These are phyloP conservation scores for Tremellales sp. DNA, from an alignment of 1,284 basidiomycete genomes.

Conservation along the genomic window DNA sequence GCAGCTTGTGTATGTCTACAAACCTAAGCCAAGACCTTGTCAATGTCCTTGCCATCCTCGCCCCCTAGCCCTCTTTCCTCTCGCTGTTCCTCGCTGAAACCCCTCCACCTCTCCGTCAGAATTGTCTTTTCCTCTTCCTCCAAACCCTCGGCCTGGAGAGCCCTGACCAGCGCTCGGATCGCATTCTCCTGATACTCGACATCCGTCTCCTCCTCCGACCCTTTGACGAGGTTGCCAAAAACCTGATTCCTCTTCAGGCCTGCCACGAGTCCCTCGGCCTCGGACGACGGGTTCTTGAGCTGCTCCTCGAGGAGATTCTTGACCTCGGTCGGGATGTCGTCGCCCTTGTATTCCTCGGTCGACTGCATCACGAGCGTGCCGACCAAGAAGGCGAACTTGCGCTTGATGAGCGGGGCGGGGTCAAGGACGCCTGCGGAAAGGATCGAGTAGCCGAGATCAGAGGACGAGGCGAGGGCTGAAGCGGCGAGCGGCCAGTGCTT, in stretches of 20 bases:
- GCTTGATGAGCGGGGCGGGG: slow-evolving; percentile 68
- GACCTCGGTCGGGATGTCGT: slow-evolving; percentile 44
- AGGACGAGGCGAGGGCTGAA: slow-evolving; percentile 15
- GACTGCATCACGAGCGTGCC: slow-evolving; percentile 69
- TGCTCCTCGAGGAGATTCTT: slow-evolving; percentile 28
- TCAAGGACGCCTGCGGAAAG: slow-evolving; percentile 53
- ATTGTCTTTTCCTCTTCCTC: slow-evolving; percentile 36
- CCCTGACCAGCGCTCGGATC: slow-evolving; percentile 55
- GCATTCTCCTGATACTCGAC: slow-evolving; percentile 78
- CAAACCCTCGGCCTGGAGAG: slow-evolving; percentile 40
- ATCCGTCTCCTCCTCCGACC: too few species aligned
- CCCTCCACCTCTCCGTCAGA: slow-evolving; percentile 30
- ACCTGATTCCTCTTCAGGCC: slow-evolving; percentile 56
- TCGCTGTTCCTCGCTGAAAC: slow-evolving; percentile 30
- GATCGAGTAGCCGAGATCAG: slow-evolving; percentile 23
- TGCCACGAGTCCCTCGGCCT: slow-evolving; percentile 17
- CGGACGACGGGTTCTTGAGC: slow-evolving; percentile 9
- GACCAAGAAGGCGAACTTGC: slow-evolving; percentile 82
- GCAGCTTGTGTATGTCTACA: too few species aligned
- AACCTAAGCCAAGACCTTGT: slow-evolving; percentile 7
- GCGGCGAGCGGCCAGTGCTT: slow-evolving; percentile 58
- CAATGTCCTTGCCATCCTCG: slow-evolving; percentile 26
- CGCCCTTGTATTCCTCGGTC: slow-evolving; percentile 51
- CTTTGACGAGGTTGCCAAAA: slow-evolving; percentile 64
- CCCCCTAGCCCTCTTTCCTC: slow-evolving; percentile 38